Conservation (phyloP, 495 filamentous ascomycete species). For the Hypoxylon cercidicola region DNA sequence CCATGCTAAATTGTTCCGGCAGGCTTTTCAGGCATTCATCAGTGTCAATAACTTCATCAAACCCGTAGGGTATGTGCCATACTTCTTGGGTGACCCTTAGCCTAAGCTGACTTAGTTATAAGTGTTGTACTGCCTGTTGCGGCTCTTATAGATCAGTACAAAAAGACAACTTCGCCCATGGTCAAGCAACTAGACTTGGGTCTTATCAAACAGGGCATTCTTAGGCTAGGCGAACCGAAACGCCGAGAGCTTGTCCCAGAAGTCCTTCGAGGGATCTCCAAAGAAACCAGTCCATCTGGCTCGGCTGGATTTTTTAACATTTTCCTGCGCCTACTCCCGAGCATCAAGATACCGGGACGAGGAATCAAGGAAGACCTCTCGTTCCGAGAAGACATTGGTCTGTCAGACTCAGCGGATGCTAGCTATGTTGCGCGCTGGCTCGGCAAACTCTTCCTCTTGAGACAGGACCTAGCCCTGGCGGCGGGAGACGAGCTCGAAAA, state of each 20-base stretch:
- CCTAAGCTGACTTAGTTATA: conserved; percentile 26
- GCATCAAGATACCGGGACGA: conserved; percentile 76
- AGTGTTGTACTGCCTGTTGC: conserved; percentile 85
- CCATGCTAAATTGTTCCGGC: conserved; percentile 26
- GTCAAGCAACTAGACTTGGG: conserved; percentile 89
- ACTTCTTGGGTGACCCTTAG: not conserved
- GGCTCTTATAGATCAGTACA: conserved; percentile 88
- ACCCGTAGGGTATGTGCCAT: conserved; percentile 51
- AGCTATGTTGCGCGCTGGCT: conserved; percentile 80
- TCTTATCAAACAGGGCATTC: conserved; percentile 88
- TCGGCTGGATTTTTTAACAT: conserved; percentile 86
- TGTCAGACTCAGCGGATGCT: conserved; percentile 73
- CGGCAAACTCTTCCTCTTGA: conserved; percentile 80
- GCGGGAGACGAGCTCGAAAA: conserved; percentile 43
- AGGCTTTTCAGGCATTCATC: conserved; percentile 46
- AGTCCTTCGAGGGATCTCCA: conserved; percentile 76
- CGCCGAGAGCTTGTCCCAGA: conserved; percentile 72
- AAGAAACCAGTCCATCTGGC: conserved; percentile 68
- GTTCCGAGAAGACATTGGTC: conserved; percentile 70
- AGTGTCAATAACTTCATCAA: conserved; percentile 57
- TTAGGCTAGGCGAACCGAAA: conserved; percentile 66
- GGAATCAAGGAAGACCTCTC: conserved; percentile 80
- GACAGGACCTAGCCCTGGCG: conserved; percentile 49
- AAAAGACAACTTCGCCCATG: conserved; percentile 73
- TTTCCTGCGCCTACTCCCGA: conserved; percentile 75